These are phyloP conservation scores for Mucor sp. DNA, from an alignment of 371 early-diverging fungal species.

Conservation along the genomic window DNA sequence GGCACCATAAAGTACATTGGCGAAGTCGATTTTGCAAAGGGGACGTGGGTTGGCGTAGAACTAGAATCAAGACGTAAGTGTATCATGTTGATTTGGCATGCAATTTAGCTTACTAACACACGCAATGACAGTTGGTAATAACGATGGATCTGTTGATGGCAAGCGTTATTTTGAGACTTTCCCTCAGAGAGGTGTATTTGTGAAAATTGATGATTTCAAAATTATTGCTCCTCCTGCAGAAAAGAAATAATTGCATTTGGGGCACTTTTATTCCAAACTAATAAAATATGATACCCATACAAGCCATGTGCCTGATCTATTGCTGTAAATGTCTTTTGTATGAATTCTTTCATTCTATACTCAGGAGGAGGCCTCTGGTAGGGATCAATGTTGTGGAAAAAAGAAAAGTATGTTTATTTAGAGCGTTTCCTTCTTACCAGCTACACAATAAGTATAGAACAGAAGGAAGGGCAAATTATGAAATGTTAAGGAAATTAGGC, in stretches of 20 bases:
- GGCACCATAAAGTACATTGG: constrained; percentile 51
- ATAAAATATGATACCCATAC: neutral
- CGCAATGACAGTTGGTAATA: constrained; percentile 30
- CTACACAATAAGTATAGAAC: too few species aligned
- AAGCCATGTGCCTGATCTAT: too few species aligned
- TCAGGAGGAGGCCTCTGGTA: too few species aligned
- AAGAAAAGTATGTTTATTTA: too few species aligned
- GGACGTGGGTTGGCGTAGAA: constrained; percentile 51
- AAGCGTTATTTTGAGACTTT: constrained; percentile 44
- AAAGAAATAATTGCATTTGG: constrained; percentile 10
- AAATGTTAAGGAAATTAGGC: too few species aligned
- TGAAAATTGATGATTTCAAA: constrained; percentile 41
- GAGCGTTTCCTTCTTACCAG: too few species aligned
- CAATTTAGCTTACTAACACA: neutral
- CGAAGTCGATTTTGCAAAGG: constrained; percentile 42
- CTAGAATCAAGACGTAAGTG: constrained; percentile 45
- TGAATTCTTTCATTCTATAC: too few species aligned
- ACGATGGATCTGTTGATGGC: constrained; percentile 41
- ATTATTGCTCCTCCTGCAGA: constrained; percentile 16
- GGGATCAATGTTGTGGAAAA: too few species aligned
- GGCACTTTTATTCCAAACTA: neutral
- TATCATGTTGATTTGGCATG: neutral
- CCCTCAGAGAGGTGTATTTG: constrained; percentile 46
- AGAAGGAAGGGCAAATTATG: neutral
- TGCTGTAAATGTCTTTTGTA: too few species aligned